Evolutionary conservation across 2,329 filamentous ascomycete species (phyloP).

Genomic region (Phialophora verrucosa): DNA sequence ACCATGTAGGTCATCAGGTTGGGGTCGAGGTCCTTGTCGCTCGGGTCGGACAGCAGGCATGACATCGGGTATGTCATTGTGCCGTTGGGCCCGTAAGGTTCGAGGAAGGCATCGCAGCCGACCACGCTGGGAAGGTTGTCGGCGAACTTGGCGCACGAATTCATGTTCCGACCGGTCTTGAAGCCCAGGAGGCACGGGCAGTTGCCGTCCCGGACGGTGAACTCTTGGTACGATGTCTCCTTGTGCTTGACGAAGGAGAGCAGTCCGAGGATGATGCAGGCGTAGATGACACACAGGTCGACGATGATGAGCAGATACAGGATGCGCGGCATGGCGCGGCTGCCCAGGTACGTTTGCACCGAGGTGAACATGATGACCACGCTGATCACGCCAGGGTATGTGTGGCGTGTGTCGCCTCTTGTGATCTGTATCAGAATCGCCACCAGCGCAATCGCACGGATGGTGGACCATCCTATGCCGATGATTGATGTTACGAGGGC

Average conservation of each 20-base stretch:
- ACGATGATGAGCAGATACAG: constrained; percentile 26
- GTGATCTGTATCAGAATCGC: constrained; percentile 22
- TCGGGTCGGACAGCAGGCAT: constrained; percentile 21
- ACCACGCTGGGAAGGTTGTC: not conserved
- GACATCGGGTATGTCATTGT: constrained; percentile 23
- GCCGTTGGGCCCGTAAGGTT: constrained; percentile 16
- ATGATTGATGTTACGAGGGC: constrained; percentile 18
- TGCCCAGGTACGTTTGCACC: constrained; percentile 28
- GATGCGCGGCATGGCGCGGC: constrained; percentile 27
- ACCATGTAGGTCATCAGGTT: constrained; percentile 33
- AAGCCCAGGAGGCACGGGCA: constrained; percentile 26
- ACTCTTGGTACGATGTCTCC: constrained; percentile 24
- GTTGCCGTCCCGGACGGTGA: constrained; percentile 16
- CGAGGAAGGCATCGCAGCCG: constrained; percentile 20
- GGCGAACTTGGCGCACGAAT: constrained; percentile 8
- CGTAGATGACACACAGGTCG: constrained; percentile 25
- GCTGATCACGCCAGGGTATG: constrained; percentile 25
- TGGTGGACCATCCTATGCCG: constrained; percentile 25
- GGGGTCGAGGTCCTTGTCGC: constrained; percentile 23
- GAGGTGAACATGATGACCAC: constrained; percentile 29
- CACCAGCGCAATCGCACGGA: constrained; percentile 16
- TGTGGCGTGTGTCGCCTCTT: constrained; percentile 21
- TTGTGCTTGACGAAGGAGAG: constrained; percentile 25
- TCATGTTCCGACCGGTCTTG: constrained; percentile 24
- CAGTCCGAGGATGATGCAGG: constrained; percentile 17